A percentile compares a stretch with the other conserved stretches of the same genome.
phyloP scores from a whole-genome alignment of 2,329 filamentous ascomycete genomes.

The Botrytis aclada region DNA sequence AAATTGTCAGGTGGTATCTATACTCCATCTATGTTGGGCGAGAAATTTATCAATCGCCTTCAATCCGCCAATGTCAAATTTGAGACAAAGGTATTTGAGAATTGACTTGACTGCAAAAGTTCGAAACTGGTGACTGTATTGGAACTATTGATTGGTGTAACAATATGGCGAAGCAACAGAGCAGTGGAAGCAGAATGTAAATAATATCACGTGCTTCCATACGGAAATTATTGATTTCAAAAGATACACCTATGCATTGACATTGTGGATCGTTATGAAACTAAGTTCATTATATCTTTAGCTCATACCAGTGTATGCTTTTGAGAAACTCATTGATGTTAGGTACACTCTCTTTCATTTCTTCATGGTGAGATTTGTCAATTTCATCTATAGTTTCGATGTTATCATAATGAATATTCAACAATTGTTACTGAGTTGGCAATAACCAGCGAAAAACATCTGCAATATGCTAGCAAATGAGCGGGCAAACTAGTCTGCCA shows the following conservation, averaged over 20 bases:
- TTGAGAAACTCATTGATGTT: too few relatives aligned
- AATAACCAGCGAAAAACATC: background rate
- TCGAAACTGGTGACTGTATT: background rate
- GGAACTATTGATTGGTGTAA: background rate
- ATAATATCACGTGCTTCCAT: background rate
- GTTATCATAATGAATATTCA: background rate
- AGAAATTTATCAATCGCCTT: conserved; percentile 62
- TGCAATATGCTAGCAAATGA: background rate
- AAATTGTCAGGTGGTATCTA: conserved; percentile 64
- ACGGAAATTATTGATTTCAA: background rate
- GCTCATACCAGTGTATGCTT: background rate
- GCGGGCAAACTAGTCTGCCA: background rate
- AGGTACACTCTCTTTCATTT: background rate
- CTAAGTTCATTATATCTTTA: background rate
- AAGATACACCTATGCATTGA: background rate
- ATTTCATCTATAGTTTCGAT: background rate
- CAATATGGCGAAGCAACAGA: background rate
- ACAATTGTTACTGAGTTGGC: background rate
- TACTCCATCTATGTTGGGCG: conserved; percentile 69
- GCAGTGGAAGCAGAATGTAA: background rate
- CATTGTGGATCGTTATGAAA: background rate
- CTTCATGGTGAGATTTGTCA: background rate
- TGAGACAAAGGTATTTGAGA: conserved; percentile 49
- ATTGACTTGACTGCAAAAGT: background rate
- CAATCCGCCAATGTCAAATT: conserved; percentile 58